Conservation (phyloP, 139 green algal genomes). For the Micromonas commoda region DNA sequence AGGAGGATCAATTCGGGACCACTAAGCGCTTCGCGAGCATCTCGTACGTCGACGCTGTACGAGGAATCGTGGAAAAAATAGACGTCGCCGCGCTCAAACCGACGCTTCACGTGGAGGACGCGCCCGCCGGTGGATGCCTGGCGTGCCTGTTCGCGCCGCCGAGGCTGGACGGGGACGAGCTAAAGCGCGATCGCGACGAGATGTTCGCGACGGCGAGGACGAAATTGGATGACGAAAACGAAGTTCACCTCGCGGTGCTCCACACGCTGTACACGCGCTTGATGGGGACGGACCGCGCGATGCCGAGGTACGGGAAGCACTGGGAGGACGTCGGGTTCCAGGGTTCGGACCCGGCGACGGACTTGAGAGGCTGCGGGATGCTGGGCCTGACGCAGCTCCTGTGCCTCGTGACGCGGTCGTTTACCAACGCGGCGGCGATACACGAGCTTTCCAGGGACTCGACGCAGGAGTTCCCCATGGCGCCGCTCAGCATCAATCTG, state of each 20-base stretch:
- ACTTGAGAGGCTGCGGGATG: conserved; percentile 56
- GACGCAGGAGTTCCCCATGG: conserved; percentile 58
- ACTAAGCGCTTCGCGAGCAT: too few relatives aligned
- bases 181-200: not conserved
- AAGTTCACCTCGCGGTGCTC: not conserved
- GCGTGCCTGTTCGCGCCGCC: not conserved
- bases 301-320: conserved; percentile 33
- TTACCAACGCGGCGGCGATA: conserved; percentile 29
- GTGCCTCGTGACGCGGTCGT: conserved; percentile 32
- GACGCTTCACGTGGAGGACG: not conserved
- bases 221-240: not conserved
- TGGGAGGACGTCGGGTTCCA: conserved; percentile 63
- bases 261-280: not conserved
- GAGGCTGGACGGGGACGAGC: conserved; percentile 14
- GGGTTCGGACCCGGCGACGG: conserved; percentile 59
- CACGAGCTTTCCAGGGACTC: conserved; percentile 41
- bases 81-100: too few relatives aligned
- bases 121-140: too few relatives aligned
- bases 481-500: conserved; percentile 55
- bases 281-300: not conserved
- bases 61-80: too few relatives aligned
- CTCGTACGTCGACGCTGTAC: too few relatives aligned
- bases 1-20: too few relatives aligned
- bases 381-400: conserved; percentile 57
- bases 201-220: not conserved